A percentile compares a stretch with the other conserved stretches of the same genome.
Evolutionary conservation across 1,284 basidiomycete genomes (phyloP).

Genomic region (Caloboletus inedulis): DNA sequence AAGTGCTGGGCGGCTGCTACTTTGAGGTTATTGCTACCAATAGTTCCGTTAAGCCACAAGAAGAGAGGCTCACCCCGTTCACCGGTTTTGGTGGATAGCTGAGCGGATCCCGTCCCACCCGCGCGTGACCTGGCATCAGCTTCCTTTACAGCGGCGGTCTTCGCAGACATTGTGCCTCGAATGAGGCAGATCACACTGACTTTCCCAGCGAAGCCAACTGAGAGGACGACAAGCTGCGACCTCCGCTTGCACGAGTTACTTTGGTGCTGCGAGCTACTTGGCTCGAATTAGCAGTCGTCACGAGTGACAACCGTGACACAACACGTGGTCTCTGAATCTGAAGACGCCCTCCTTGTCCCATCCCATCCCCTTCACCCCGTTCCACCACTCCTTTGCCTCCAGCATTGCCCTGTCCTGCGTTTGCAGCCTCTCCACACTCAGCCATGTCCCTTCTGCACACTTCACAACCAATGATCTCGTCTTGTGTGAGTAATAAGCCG

Average conservation of each 20-base stretch:
- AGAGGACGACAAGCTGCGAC: constrained; percentile 1
- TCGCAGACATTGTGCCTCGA: constrained; percentile 23
- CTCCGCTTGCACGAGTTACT: background rate
- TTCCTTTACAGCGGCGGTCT: constrained; percentile 18
- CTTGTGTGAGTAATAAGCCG: constrained; percentile 19
- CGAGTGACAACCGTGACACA: constrained; percentile 18
- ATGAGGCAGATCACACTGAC: constrained; percentile 18
- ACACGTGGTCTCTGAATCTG: constrained; percentile 1
- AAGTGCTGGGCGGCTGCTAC: constrained; percentile 46
- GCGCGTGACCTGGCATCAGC: constrained; percentile 15
- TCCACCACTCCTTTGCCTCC: constrained; percentile 36
- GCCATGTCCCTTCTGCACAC: constrained; percentile 24
- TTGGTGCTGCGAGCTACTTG: background rate
- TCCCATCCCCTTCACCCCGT: constrained; percentile 32
- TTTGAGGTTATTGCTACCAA: constrained; percentile 1
- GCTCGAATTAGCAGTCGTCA: constrained; percentile 18
- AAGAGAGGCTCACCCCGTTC: constrained; percentile 47
- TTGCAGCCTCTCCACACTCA: constrained; percentile 28
- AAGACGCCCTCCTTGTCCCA: constrained; percentile 18
- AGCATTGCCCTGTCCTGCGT: constrained; percentile 33
- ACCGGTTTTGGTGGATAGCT: constrained; percentile 37
- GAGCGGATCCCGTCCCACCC: constrained; percentile 28
- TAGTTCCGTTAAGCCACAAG: background rate
- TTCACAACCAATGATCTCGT: constrained; percentile 20
- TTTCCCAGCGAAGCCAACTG: constrained; percentile 7